Evolutionary conservation across 2,329 filamentous ascomycete species (phyloP).

Genomic region (Penicillium sp.): DNA sequence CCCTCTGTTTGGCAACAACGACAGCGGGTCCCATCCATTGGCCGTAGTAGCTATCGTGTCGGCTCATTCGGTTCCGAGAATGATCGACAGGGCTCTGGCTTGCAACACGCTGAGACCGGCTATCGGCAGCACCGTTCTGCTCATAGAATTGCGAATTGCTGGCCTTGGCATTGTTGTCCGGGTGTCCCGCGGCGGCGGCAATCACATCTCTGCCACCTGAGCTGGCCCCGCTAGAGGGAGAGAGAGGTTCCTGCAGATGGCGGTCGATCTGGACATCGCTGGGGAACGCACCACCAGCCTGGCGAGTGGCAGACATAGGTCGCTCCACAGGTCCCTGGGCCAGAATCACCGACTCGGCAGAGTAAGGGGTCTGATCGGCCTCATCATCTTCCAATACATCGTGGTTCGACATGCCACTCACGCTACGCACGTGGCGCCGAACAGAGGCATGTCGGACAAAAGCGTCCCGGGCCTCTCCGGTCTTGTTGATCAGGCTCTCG

Average conservation of each 20-base stretch:
- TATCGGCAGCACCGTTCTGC: conserved; percentile 10
- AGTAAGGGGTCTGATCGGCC: conserved; percentile 65
- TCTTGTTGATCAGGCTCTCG: conserved; percentile 82
- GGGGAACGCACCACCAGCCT: conserved; percentile 95
- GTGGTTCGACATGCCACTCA: conserved; percentile 71
- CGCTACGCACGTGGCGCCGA: conserved; percentile 75
- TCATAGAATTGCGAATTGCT: conserved; percentile 38
- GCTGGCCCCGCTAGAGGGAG: conserved; percentile 78
- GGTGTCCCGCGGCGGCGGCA: conserved; percentile 58
- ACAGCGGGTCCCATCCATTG: conserved; percentile 55
- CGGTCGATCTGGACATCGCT: conserved; percentile 87
- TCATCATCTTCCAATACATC: conserved; percentile 76
- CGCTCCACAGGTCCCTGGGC: conserved; percentile 31
- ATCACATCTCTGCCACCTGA: conserved; percentile 66
- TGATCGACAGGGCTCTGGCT: conserved; percentile 7
- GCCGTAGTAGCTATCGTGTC: conserved; percentile 47
- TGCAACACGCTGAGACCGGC: conserved; percentile 12
- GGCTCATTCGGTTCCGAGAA: conserved; percentile 19
- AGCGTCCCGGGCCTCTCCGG: conserved; percentile 80
- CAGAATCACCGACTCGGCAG: conserved; percentile 53
- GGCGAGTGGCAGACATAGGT: conserved; percentile 53
- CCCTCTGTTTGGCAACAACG: conserved; percentile 22
- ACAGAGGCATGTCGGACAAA: conserved; percentile 90
- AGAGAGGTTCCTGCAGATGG: conserved; percentile 76
- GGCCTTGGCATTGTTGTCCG: conserved; percentile 43